Percentiles rank a stretch among this genome's conserved stretches.
Conservation (phyloP, 2,329 filamentous ascomycete species). For the Nothopassalora personata region DNA sequence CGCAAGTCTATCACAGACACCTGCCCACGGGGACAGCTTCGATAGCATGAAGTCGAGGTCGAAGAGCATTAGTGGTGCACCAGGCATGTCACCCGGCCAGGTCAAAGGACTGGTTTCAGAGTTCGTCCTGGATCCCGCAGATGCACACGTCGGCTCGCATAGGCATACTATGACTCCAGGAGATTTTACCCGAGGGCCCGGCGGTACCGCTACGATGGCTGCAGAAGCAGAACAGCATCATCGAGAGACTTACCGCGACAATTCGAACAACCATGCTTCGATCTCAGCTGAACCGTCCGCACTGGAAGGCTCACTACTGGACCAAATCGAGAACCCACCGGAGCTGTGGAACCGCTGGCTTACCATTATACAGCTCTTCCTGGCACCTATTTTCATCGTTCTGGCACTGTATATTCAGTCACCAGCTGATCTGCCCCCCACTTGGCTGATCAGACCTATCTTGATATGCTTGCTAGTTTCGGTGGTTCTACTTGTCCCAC, state of each 20-base stretch:
- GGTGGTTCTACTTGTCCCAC: slow-evolving; percentile 57
- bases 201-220: slow-evolving; percentile 33
- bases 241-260: slow-evolving; percentile 22
- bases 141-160: slow-evolving; percentile 8
- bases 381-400: slow-evolving; percentile 76
- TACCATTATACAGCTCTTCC: slow-evolving; percentile 76
- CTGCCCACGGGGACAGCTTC: slow-evolving; percentile 13
- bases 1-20: slow-evolving; percentile 2
- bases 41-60: slow-evolving; percentile 15
- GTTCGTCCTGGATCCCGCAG: slow-evolving; percentile 11
- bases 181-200: slow-evolving; percentile 27
- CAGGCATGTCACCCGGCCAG: slow-evolving; percentile 7
- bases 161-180: slow-evolving; percentile 11
- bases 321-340: slow-evolving; percentile 10
- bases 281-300: slow-evolving; percentile 11
- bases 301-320: slow-evolving; percentile 3
- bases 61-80: slow-evolving; percentile 9
- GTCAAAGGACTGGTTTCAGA: slow-evolving; percentile 15
- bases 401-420: slow-evolving; percentile 53
- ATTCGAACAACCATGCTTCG: background rate
- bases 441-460: slow-evolving; percentile 53
- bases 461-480: slow-evolving; percentile 50
- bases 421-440: slow-evolving; percentile 44
- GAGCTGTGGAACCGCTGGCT: slow-evolving; percentile 85
- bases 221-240: slow-evolving; percentile 23